Evolutionary conservation across 495 filamentous ascomycete genomes (phyloP), one percentile per base, ranked within the genome.

Genomic region (Aspergillus steynii): DNA sequence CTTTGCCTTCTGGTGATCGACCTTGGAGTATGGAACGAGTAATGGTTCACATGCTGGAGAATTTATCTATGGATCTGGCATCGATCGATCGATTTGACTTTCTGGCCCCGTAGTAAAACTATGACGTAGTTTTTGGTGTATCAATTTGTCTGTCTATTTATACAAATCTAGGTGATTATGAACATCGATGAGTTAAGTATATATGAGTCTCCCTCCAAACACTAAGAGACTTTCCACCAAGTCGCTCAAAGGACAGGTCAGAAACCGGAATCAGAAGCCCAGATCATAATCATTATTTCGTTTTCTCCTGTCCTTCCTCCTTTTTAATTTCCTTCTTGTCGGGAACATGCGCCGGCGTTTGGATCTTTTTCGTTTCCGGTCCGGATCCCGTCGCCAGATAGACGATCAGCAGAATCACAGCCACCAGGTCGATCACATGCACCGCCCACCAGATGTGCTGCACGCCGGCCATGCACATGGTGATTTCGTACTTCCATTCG

Each of bases 361-460:
- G 0, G 26, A 10, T 57, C 46, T 49, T 14, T 20, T 20, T 20
- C 20, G 20, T 20, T 20, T 20, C 20, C 20, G 1, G 27, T 5
- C 14, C 25, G 5, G 9, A 45, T n/a, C 37, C 37, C 1, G 62
- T 53, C 54, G 70, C 52, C 28, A 57, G 50, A 48, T 64, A 65
- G 9, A 71, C 29, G 9, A 63, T 14, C 0, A 61, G 53, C 15
- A 70, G 63, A 20, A 72, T 32, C 31, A 73, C 20, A 1, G 85
- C 84, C 29, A 89, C 74, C 7, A 93, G 47, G 66, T 91, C 85
- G 50, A 91, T 58, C 10, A 90, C 74, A 73, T 98, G 92, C 2
- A 96, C 87, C 4, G 83, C 80, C 95, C 95, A 99, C 95, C 95
- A 99, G 32, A 93, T 79, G 74, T 97, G 92, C 80, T 97, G 95